These are phyloP conservation scores for Suillus tomentosus DNA, from an alignment of 768 basidiomycete genomes.

Conservation along the genomic window DNA sequence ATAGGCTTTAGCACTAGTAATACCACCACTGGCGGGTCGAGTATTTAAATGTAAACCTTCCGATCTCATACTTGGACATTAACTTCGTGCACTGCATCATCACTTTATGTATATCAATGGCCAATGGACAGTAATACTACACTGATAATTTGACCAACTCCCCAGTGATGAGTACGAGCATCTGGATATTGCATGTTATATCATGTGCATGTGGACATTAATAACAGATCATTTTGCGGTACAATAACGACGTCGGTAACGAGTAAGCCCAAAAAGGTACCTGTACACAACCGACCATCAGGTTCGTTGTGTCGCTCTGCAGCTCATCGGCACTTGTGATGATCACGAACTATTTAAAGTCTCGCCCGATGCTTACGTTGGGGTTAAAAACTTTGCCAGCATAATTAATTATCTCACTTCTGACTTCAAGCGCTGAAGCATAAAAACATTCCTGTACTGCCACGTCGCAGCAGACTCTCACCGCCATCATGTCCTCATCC, in stretches of 20 bases:
- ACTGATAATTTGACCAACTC: neutral
- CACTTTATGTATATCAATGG: constrained; percentile 3
- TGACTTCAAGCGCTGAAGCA: constrained; percentile 1
- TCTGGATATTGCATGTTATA: neutral
- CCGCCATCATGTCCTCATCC: constrained; percentile 24
- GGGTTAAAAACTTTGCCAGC: neutral
- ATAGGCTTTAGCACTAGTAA: constrained; percentile 27
- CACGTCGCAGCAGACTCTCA: constrained; percentile 9
- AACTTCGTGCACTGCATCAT: constrained; percentile 4
- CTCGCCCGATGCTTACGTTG: neutral
- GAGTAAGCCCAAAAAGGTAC: neutral
- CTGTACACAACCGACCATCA: neutral
- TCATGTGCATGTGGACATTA: neutral
- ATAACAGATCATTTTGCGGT: neutral
- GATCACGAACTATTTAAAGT: neutral
- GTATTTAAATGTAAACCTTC: constrained; percentile 21
- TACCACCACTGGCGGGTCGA: constrained; percentile 32
- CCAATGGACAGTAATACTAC: constrained; percentile 9
- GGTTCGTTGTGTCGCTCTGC: neutral
- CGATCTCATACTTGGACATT: constrained; percentile 6
- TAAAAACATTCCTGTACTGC: neutral
- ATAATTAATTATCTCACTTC: neutral
- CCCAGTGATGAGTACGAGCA: neutral
- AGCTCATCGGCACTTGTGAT: neutral
- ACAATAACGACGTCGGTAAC: neutral